A percentile compares a stretch with the other conserved stretches of the same genome.
These are phyloP conservation scores for Yamagishiella unicocca DNA, from an alignment of 139 green algal genomes.

Conservation along the genomic window DNA sequence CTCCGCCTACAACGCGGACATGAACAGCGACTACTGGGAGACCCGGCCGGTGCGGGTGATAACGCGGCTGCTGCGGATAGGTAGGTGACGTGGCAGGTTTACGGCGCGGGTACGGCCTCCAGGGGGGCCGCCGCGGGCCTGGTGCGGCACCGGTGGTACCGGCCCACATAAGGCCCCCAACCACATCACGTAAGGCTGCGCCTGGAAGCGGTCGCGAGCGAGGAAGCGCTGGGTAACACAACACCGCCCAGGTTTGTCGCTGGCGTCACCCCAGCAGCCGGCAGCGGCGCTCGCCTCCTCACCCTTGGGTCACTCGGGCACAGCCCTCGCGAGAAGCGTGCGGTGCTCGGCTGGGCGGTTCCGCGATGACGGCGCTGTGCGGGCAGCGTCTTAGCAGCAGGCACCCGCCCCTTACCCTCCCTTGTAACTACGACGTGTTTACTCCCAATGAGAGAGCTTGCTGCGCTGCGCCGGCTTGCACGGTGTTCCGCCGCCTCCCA, in stretches of 20 bases:
- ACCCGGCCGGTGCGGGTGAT: conserved; percentile 75
- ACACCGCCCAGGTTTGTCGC: neutral
- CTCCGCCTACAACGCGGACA: conserved; percentile 52
- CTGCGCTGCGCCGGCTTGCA: neutral
- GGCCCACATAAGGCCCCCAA: too few species aligned
- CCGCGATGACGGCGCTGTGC: too few species aligned
- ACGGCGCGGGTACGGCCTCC: neutral
- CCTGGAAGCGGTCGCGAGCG: neutral
- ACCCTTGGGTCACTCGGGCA: too few species aligned
- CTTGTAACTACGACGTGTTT: neutral
- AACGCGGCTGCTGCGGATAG: conserved; percentile 65
- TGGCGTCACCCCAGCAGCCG: neutral
- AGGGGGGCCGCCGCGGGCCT: neutral
- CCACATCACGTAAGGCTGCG: too few species aligned
- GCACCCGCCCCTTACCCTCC: too few species aligned
- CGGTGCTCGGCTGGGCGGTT: too few species aligned
- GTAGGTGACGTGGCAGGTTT: too few species aligned
- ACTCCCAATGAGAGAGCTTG: neutral
- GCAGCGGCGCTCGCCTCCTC: too few species aligned
- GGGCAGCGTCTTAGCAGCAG: too few species aligned
- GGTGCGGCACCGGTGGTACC: neutral
- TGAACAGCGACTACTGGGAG: conserved; percentile 66
- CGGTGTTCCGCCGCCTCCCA: too few species aligned
- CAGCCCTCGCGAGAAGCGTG: too few species aligned
- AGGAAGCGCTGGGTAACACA: neutral